These are phyloP conservation scores for Ascochyta koolunga DNA, from an alignment of 2,329 filamentous ascomycete species.

Conservation along the genomic window DNA sequence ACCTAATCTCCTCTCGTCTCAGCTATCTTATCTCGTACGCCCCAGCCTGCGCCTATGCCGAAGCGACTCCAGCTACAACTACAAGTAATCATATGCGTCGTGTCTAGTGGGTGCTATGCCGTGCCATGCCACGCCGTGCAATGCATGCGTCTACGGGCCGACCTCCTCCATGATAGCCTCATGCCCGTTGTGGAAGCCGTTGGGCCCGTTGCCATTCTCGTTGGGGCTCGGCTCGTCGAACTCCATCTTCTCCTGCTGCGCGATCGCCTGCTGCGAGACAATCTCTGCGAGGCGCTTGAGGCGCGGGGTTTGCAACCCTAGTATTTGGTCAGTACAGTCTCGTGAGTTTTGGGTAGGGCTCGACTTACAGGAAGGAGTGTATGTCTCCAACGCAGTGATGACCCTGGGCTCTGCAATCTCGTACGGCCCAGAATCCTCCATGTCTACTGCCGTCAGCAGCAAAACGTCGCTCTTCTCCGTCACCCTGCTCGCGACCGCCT, in stretches of 20 bases:
- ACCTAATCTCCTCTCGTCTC: too few species aligned
- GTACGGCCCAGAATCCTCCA: slow-evolving; percentile 98
- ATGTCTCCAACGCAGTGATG: slow-evolving; percentile 96
- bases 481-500: slow-evolving; percentile 93
- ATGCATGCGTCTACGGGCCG: neutral
- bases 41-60: neutral
- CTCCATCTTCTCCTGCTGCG: slow-evolving; percentile 87
- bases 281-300: slow-evolving; percentile 98
- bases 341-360: neutral
- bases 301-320: slow-evolving; percentile 93
- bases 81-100: slow-evolving; percentile 12
- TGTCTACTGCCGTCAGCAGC: slow-evolving; percentile 91
- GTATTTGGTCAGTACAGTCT: slow-evolving; percentile 36
- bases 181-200: slow-evolving; percentile 32
- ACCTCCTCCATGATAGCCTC: slow-evolving; percentile 33
- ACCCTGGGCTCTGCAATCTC: slow-evolving; percentile 96
- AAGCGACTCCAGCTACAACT: slow-evolving; percentile 2
- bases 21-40: neutral
- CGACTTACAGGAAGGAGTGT: slow-evolving; percentile 91
- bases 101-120: neutral
- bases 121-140: neutral
- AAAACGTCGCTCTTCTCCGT: slow-evolving; percentile 98
- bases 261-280: slow-evolving; percentile 93
- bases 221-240: slow-evolving; percentile 45
- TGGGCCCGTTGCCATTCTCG: slow-evolving; percentile 26